phyloP scores from a whole-genome alignment of 2,329 filamentous ascomycete species.

The Westerdykella ornata region DNA sequence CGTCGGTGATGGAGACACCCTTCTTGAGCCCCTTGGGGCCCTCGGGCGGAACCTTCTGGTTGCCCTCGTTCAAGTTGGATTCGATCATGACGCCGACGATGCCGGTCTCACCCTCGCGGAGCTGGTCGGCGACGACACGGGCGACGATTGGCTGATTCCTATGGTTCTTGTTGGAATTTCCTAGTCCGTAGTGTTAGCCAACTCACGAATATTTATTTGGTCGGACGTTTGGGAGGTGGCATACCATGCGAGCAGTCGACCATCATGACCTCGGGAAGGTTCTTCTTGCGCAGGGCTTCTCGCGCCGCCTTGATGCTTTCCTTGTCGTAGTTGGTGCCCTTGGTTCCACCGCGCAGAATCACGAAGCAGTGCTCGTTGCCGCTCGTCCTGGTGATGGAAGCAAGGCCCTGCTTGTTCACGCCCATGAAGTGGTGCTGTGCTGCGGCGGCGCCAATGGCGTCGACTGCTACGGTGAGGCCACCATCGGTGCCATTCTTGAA shows the following conservation, averaged over 20 bases:
- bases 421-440: slow-evolving; percentile 96
- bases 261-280: slow-evolving; percentile 86
- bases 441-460: slow-evolving; percentile 77
- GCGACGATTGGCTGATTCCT: slow-evolving; percentile 95
- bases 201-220: no score
- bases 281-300: slow-evolving; percentile 73
- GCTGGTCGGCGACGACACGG: slow-evolving; percentile 71
- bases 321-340: slow-evolving; percentile 88
- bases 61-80: slow-evolving; percentile 86
- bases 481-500: slow-evolving; percentile 99
- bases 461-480: slow-evolving; percentile 81
- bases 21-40: slow-evolving; percentile 73
- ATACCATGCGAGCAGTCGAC: slow-evolving; percentile 94
- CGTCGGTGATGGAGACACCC: slow-evolving; percentile 91
- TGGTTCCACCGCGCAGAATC: slow-evolving; percentile 84
- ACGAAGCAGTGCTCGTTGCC: slow-evolving; percentile 98
- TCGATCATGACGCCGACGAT: slow-evolving; percentile 99
- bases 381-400: slow-evolving; percentile 85
- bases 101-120: slow-evolving; percentile 75
- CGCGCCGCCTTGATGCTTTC: slow-evolving; percentile 74
- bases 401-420: slow-evolving; percentile 94
- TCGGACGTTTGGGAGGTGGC: no score
- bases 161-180: slow-evolving; percentile 97
- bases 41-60: slow-evolving; percentile 72
- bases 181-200: slow-evolving; percentile 41